A percentile compares a stretch with the other conserved stretches of the same genome.
Conservation (phyloP, 257 asterid species). For the Sherardia arvensis region DNA sequence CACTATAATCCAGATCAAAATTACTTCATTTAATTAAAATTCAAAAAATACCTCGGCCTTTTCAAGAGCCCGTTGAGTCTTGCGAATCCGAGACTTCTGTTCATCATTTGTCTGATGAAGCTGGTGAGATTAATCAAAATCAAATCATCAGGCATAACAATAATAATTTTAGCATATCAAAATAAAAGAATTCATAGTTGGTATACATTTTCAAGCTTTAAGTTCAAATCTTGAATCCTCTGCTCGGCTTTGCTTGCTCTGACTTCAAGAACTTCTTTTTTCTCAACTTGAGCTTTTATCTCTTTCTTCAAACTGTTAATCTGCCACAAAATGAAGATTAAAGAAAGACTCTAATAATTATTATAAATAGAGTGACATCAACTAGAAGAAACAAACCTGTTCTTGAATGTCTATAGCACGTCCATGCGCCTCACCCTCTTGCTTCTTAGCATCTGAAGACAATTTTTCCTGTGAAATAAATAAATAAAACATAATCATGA, state of each 20-base stretch:
- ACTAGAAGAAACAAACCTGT: constrained; percentile 25
- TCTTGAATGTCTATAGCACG: constrained; percentile 27
- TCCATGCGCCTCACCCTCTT: constrained; percentile 23
- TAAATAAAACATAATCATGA: neutral
- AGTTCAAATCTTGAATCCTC: constrained; percentile 27
- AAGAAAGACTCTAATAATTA: neutral
- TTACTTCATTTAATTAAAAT: neutral
- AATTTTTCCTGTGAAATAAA: constrained; percentile 19
- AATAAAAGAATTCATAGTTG: neutral
- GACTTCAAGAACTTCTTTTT: constrained; percentile 23
- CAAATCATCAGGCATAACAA: neutral
- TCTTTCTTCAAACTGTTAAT: constrained; percentile 29
- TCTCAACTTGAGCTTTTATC: constrained; percentile 29
- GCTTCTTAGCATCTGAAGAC: constrained; percentile 20
- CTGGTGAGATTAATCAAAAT: constrained; percentile 15
- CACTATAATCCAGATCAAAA: constrained; percentile 2
- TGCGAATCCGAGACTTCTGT: constrained; percentile 31
- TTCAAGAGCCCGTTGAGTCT: constrained; percentile 32
- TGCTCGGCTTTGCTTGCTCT: constrained; percentile 25
- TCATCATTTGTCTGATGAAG: constrained; percentile 31
- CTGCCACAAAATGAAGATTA: constrained; percentile 18
- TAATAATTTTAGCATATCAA: neutral
- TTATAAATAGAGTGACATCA: neutral
- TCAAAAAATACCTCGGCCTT: constrained; percentile 32
- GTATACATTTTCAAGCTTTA: constrained; percentile 39